Evolutionary conservation across 2,329 filamentous ascomycete genomes (phyloP).

Genomic region (Fonsecaea pugnacius): DNA sequence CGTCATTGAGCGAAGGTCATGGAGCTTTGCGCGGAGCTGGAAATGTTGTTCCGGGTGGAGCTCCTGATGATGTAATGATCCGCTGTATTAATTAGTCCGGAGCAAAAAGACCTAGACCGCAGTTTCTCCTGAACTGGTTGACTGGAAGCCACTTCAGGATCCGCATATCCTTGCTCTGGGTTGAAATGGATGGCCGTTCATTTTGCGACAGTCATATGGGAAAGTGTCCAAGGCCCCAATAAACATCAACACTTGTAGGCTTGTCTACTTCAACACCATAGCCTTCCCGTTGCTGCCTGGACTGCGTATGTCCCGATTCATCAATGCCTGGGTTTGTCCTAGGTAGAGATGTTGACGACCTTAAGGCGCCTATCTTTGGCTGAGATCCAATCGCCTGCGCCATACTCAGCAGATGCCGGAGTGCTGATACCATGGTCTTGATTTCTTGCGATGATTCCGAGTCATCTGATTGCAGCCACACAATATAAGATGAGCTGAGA

Average conservation of each 20-base stretch:
- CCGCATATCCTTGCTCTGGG: too few relatives aligned
- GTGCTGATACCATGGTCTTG: conserved; percentile 15
- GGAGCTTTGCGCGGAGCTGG: neutral
- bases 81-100: neutral
- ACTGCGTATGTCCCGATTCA: neutral
- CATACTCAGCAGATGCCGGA: conserved; percentile 21
- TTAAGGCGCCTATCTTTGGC: neutral
- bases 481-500: conserved; percentile 26
- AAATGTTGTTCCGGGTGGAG: neutral
- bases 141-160: too few relatives aligned
- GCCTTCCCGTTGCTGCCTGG: neutral
- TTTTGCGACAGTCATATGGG: conserved; percentile 11
- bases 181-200: neutral
- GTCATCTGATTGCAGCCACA: conserved; percentile 27
- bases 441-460: conserved; percentile 22
- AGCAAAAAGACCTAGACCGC: neutral
- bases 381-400: conserved; percentile 19
- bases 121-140: too few relatives aligned
- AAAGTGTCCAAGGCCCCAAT: conserved; percentile 19
- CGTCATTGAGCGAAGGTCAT: neutral
- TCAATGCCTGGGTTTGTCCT: neutral
- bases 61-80: neutral
- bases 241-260: neutral
- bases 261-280: neutral
- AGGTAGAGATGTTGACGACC: neutral